Evolutionary conservation across 345 rosid species (phyloP).

Genomic region (Dovyalis caffra): DNA sequence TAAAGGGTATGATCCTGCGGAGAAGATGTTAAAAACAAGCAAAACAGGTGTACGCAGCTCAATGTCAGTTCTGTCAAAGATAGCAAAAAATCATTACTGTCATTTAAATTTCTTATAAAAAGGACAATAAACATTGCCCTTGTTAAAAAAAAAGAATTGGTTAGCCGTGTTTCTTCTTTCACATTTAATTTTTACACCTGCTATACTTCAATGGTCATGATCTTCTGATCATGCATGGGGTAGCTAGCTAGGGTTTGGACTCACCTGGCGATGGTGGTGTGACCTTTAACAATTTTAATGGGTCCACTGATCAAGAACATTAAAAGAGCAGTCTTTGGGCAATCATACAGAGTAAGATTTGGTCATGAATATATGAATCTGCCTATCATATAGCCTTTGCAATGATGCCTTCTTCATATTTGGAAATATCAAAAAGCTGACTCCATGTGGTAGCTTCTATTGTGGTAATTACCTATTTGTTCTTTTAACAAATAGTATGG

Average conservation of each 20-base stretch:
- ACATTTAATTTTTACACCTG: not conserved
- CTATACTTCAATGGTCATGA: not conserved
- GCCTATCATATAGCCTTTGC: constrained; percentile 37
- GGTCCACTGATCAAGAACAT: not conserved
- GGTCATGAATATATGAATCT: constrained; percentile 32
- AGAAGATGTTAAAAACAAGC: constrained; percentile 36
- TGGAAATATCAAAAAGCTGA: constrained; percentile 48
- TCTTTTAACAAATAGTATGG: not conserved
- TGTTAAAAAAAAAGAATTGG: not conserved
- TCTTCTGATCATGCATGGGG: not conserved
- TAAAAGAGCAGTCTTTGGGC: not conserved
- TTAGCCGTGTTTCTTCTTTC: not conserved
- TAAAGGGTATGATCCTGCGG: constrained; percentile 24
- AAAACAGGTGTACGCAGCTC: constrained; percentile 15
- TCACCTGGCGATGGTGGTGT: not conserved
- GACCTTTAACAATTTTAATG: not conserved
- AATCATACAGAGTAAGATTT: constrained; percentile 48
- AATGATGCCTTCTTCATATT: constrained; percentile 49
- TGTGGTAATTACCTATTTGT: constrained; percentile 11
- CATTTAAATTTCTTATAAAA: not conserved
- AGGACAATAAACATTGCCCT: not conserved
- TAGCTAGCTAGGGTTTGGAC: not conserved
- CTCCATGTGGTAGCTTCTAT: constrained; percentile 40
- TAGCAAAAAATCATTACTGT: constrained; percentile 24
- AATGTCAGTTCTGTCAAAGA: constrained; percentile 34